Base-by-base conservation (phyloP, 2,329 filamentous ascomycete species). In the Xenosphaeropsis pyriputrescens region DNA sequence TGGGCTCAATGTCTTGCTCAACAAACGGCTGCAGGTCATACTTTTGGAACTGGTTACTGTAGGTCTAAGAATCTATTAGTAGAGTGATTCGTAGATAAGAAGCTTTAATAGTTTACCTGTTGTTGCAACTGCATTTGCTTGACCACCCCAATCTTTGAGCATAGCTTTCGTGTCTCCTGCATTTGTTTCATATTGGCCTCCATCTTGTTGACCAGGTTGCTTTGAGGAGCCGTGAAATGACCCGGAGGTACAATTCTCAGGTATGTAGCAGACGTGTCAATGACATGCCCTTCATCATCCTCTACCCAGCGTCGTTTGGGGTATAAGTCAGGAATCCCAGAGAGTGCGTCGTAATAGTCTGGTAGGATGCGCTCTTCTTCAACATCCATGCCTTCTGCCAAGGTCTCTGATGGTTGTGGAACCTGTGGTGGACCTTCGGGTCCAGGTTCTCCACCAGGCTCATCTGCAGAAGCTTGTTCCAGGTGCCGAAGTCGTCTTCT, bases 71-170 rank as follows among this genome's bases (percentile, higher is more conserved):
- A 35, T 36, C 2, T 32, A 13, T 48, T 39, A 49, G 45, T 31
- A 4, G 11, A 16, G 31, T 9, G 13, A 18, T 4, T 2, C 16
- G 9, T 22, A 19, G 26, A 16, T 2, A 4, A 34, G 14, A 11
- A 14, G 5, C 15, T 2, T 29, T 2, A 18, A 4, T 29, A 36
- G 52, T 64, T 54, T 72, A 85, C 84, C 72, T 95, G 91, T 37
- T 86, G 85, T 57, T 98, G 91, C 38, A 96, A 75, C 61, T 98
- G 91, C 91, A 98, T 98, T 62, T 98, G 91, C 64, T 96, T 98
- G 56, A 98, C 91, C 43, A 98, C 85, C 35, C 85, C 80, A 55
- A 98, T 94, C 61, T 96, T 98, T 9, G 86, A 86, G 51, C 86
- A 93, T 19, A 98, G 72, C 55, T 95, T 96, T 48, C 91, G 73